A percentile compares a stretch with the other conserved stretches of the same genome.
Evolutionary conservation across 78 protist species (phyloP).

Genomic region (Dictyostelium brefeldianum): DNA sequence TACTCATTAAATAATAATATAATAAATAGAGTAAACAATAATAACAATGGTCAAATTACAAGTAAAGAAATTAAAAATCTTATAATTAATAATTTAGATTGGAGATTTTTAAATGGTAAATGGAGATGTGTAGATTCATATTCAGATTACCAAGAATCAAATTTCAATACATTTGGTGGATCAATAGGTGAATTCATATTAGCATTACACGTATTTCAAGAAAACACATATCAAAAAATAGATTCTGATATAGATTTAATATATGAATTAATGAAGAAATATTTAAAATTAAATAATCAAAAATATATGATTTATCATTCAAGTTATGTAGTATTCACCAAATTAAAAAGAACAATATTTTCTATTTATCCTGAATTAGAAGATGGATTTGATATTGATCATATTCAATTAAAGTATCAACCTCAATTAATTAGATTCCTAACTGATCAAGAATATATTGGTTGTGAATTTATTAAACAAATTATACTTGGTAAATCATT

Average conservation of each 20-base stretch:
- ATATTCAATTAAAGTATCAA: background rate
- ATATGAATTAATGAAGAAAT: background rate
- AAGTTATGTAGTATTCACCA: background rate
- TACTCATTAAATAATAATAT: too few species aligned
- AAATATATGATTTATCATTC: conserved; percentile 29
- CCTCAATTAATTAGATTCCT: background rate
- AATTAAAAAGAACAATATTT: background rate
- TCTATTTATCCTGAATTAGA: background rate
- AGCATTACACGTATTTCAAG: background rate
- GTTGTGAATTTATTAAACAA: conserved; percentile 21
- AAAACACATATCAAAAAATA: background rate
- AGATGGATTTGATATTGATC: background rate
- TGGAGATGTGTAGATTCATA: conserved; percentile 27
- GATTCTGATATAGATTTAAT: conserved; percentile 6
- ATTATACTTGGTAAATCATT: background rate
- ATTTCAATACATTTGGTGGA: conserved; percentile 19
- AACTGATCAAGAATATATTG: background rate
- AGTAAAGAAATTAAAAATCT: background rate
- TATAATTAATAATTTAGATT: background rate
- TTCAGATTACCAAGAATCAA: background rate
- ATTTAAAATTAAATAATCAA: background rate
- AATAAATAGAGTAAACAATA: too few species aligned
- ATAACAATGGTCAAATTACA: background rate
- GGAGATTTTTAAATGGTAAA: conserved; percentile 10
- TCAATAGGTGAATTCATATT: background rate